Percentiles rank a stretch among this genome's conserved stretches.
Evolutionary conservation across 768 basidiomycete genomes (phyloP).

Genomic region (Rhodotorula graminis): DNA sequence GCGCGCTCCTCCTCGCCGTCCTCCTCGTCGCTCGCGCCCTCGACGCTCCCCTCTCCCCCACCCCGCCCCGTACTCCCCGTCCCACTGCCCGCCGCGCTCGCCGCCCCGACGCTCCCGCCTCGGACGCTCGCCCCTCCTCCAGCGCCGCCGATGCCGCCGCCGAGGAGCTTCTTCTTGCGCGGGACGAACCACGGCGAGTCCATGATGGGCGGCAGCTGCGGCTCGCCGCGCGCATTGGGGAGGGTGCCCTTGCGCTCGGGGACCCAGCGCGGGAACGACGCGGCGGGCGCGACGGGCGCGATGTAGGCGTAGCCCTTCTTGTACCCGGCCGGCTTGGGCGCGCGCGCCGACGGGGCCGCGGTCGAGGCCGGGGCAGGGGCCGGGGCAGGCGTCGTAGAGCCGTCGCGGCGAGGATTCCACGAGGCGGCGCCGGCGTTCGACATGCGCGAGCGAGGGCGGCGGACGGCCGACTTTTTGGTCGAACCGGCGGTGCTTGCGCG

Average conservation of each 20-base stretch:
- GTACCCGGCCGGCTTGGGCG: not conserved
- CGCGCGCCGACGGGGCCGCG: not conserved
- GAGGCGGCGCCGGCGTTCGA: too few species aligned
- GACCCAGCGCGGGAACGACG: not conserved
- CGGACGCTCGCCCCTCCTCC: not conserved
- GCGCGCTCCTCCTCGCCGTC: not conserved
- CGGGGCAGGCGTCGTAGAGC: too few species aligned
- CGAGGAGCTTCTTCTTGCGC: conserved; percentile 12
- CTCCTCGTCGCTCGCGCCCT: conserved; percentile 1
- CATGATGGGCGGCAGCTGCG: conserved; percentile 16
- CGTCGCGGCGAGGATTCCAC: not conserved
- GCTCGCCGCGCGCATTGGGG: not conserved
- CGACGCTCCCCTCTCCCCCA: not conserved
- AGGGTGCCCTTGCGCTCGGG: conserved; percentile 10
- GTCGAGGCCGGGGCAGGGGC: not conserved
- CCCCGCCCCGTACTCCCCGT: not conserved
- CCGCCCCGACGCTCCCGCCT: not conserved
- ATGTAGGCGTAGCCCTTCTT: not conserved
- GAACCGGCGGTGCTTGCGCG: not conserved
- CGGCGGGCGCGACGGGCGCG: not conserved
- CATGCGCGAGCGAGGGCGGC: not conserved
- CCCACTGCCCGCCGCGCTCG: not conserved
- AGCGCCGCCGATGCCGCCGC: not conserved
- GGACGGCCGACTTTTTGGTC: not conserved
- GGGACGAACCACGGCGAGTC: conserved; percentile 27